Conservation (phyloP, 345 rosid species). For the Rhodamnia argentea region DNA sequence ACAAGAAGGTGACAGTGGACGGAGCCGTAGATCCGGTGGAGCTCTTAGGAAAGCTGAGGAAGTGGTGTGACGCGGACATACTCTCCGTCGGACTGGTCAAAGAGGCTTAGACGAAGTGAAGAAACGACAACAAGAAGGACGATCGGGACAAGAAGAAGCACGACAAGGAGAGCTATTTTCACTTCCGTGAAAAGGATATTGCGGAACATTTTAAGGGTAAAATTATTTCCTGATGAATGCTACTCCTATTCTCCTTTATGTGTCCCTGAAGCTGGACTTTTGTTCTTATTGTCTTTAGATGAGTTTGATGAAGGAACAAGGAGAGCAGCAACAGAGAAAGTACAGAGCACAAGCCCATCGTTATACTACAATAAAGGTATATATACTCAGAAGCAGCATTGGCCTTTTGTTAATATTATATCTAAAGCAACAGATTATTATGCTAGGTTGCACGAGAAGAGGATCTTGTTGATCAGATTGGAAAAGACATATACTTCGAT, state of each 20-base stretch:
- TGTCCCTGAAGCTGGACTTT: background rate
- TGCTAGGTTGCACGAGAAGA: slow-evolving; percentile 37
- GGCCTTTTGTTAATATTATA: background rate
- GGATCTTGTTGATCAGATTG: slow-evolving; percentile 38
- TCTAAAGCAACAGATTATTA: slow-evolving; percentile 10
- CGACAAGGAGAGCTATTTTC: background rate
- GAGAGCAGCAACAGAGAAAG: slow-evolving; percentile 65
- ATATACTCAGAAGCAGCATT: background rate
- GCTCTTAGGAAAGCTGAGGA: slow-evolving; percentile 5
- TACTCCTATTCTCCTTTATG: background rate
- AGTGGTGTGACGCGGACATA: background rate
- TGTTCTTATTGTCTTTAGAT: slow-evolving; percentile 33
- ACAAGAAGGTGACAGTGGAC: background rate
- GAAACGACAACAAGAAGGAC: background rate
- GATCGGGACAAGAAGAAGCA: background rate
- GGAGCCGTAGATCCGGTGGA: slow-evolving; percentile 4
- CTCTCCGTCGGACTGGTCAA: slow-evolving; percentile 2
- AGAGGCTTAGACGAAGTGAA: slow-evolving; percentile 2
- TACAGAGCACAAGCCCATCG: slow-evolving; percentile 88
- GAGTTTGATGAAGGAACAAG: slow-evolving; percentile 81
- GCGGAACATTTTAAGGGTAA: slow-evolving; percentile 92
- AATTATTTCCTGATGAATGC: background rate
- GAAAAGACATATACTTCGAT: slow-evolving; percentile 38
- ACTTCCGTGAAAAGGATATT: slow-evolving; percentile 88
- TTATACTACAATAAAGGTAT: slow-evolving; percentile 82